Evolutionary conservation across 2,329 filamentous ascomycete genomes (phyloP).

Genomic region (Fusarium duplospermum): DNA sequence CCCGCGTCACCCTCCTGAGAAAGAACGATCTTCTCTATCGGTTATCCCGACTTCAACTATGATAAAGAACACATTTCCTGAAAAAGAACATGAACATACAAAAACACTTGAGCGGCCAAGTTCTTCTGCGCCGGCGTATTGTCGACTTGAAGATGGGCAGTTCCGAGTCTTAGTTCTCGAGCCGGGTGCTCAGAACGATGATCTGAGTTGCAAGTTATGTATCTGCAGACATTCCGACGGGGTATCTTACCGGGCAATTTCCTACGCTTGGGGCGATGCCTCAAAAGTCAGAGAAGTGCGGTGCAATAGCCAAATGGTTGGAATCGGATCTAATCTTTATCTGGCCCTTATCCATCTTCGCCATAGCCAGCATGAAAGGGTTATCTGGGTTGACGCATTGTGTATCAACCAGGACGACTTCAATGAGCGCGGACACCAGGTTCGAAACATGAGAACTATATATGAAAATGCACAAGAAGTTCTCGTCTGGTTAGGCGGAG

Average conservation of each 20-base stretch:
- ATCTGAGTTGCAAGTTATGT: neutral
- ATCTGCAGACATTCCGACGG: neutral
- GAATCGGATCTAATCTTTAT: neutral
- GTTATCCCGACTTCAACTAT: too few relatives aligned
- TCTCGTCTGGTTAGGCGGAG: neutral
- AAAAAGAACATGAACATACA: neutral
- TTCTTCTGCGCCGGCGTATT: neutral
- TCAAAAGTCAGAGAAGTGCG: neutral
- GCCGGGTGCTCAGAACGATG: neutral
- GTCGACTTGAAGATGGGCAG: neutral
- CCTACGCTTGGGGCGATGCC: neutral
- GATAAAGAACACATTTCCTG: too few relatives aligned
- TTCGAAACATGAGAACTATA: neutral
- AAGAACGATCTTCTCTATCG: too few relatives aligned
- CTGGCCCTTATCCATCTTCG: neutral
- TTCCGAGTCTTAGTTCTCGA: neutral
- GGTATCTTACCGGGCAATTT: neutral
- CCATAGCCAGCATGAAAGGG: neutral
- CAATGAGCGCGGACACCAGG: neutral
- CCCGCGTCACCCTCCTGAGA: too few relatives aligned
- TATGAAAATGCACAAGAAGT: neutral
- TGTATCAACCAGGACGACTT: neutral
- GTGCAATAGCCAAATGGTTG: neutral
- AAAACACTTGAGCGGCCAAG: neutral
- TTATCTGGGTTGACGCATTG: neutral